Evolutionary conservation across 2,329 filamentous ascomycete species (phyloP).

Genomic region (Didymella pomorum): DNA sequence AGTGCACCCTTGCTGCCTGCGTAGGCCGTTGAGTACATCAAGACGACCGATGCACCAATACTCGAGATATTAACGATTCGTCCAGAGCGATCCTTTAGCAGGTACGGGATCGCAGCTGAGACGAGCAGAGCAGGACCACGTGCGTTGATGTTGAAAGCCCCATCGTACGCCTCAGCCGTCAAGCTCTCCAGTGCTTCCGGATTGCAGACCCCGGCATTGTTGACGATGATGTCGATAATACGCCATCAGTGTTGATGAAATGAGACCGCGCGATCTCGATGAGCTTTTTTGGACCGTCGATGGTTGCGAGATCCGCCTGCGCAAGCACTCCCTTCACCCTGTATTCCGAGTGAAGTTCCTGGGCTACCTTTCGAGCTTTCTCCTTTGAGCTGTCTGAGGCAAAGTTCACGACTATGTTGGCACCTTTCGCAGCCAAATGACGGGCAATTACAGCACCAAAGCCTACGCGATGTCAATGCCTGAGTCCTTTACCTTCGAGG

Average conservation of each 20-base stretch:
- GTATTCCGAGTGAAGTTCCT: neutral
- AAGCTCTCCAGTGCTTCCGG: neutral
- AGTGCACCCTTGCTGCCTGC: constrained; percentile 4
- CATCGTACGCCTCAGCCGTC: neutral
- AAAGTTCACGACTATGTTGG: neutral
- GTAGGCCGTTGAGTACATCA: constrained; percentile 2
- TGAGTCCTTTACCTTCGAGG: neutral
- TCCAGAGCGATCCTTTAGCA: neutral
- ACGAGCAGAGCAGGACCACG: neutral
- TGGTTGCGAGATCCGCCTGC: neutral
- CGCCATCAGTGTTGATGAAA: neutral
- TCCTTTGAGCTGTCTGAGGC: neutral
- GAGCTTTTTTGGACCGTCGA: neutral
- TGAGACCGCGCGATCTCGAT: neutral
- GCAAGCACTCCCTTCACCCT: neutral
- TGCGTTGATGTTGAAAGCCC: neutral
- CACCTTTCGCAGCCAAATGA: neutral
- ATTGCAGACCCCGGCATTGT: neutral
- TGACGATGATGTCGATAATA: neutral
- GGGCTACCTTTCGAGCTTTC: neutral
- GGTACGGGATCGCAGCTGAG: neutral
- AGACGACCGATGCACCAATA: neutral
- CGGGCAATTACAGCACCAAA: neutral
- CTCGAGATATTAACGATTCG: neutral
- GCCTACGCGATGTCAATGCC: neutral